Evolutionary conservation across 2,329 filamentous ascomycete species (phyloP), one percentile per base, ranked within the genome.

Genomic region (Pseudogymnoascus sp.): DNA sequence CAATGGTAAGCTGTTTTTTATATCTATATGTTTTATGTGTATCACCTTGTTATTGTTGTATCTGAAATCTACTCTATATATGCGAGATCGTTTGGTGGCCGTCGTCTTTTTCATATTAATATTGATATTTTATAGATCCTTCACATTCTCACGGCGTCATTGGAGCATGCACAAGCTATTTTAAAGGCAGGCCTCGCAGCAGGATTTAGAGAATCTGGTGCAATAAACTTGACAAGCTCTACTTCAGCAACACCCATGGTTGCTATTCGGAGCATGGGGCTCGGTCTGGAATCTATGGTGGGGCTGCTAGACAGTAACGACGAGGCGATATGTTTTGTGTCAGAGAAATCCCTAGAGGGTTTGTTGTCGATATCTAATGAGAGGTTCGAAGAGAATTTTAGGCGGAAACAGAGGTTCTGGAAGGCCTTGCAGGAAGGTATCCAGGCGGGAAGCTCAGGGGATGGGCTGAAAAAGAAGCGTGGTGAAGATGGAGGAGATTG

Each of bases 151-250:
- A 86, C 91, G 5, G 85, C 91, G 14, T 93, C 90, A 0, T 79
- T 86, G 0, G 76, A 82, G 11, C 85, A 93, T 69, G 91, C 93
- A 3, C 89, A 96, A 68, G 79, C 83, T 7, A 80, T 96, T 16
- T 82, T 96, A 13, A 81, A 86, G 10, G 90, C 89, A 50, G 93
- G 90, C 1, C 80, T 93, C 8, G 84, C 86, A 69, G 88, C 91
- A 3, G 93, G 93, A 0, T 97, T 97, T 73, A 86, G 93, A 13
- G 93, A 97, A 76, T 95, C 89, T 64, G 93, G 93, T 16, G 88
- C 93, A 60, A 81, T 96, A 64, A 90, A 88, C 70, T 73, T 91
- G 56, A 74, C 75, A 4, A 63, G 72, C 10, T 66, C 69, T 5
- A 70, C 73, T 26, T 37, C 59, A 11, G 59, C 69, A 40, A 86